A percentile compares a stretch with the other conserved stretches of the same genome.
These are phyloP conservation scores for Andrographis paniculata DNA, from an alignment of 305 asterid genomes.

Conservation along the genomic window DNA sequence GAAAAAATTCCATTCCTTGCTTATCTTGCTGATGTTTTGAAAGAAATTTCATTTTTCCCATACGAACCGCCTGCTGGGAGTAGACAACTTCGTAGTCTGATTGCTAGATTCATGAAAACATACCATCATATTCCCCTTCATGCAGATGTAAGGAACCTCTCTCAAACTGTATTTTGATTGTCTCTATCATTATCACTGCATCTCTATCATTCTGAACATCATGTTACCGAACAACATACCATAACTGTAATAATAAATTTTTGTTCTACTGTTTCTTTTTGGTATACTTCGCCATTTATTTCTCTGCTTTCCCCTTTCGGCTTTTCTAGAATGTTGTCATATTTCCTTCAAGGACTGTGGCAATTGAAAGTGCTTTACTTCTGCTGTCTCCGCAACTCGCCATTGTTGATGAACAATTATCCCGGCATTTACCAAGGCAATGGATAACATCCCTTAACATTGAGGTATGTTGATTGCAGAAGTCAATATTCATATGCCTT, in stretches of 20 bases:
- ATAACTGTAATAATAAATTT: too few relatives aligned
- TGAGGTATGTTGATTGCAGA: constrained; percentile 43
- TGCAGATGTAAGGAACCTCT: constrained; percentile 66
- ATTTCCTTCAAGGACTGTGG: constrained; percentile 87
- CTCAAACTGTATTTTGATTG: constrained; percentile 14
- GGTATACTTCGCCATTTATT: too few relatives aligned
- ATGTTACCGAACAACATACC: too few relatives aligned
- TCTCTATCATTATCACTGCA: too few relatives aligned
- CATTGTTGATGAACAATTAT: constrained; percentile 79
- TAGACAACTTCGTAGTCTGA: constrained; percentile 72
- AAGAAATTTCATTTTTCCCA: constrained; percentile 70
- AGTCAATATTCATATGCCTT: constrained; percentile 15
- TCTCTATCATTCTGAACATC: too few relatives aligned
- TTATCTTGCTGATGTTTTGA: constrained; percentile 78
- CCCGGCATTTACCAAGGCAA: constrained; percentile 70
- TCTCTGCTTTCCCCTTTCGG: constrained; percentile 22
- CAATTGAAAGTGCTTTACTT: constrained; percentile 79
- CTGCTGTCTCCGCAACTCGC: constrained; percentile 85
- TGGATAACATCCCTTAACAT: constrained; percentile 77
- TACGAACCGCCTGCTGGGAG: constrained; percentile 97
- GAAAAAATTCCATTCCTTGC: constrained; percentile 97
- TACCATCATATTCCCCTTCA: constrained; percentile 91
- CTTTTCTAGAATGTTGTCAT: constrained; percentile 57
- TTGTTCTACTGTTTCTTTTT: too few relatives aligned
- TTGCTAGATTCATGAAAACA: constrained; percentile 82